Conservation (phyloP, 768 basidiomycete genomes). For the Mycena maculata region DNA sequence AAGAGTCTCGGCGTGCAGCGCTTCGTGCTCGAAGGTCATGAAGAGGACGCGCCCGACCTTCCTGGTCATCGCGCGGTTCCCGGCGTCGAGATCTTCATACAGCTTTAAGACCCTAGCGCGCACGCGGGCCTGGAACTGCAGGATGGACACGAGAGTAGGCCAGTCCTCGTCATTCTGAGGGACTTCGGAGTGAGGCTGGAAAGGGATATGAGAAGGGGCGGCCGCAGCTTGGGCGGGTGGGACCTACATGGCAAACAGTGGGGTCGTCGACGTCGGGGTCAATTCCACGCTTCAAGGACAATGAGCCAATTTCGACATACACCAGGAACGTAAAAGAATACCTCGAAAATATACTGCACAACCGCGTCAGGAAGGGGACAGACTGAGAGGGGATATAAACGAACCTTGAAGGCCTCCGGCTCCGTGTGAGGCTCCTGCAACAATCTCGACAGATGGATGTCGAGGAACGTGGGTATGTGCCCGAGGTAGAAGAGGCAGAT, state of each 20-base stretch:
- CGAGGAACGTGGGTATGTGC: slow-evolving; percentile 92
- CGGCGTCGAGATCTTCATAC: slow-evolving; percentile 74
- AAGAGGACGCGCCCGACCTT: slow-evolving; percentile 83
- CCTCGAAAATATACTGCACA: slow-evolving; percentile 79
- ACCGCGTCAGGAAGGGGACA: not conserved
- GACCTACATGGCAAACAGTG: slow-evolving; percentile 81
- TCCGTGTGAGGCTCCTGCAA: slow-evolving; percentile 84
- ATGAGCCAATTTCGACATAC: not conserved
- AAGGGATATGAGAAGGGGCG: not conserved
- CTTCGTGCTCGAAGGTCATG: slow-evolving; percentile 94
- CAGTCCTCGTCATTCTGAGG: slow-evolving; percentile 86
- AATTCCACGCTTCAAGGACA: slow-evolving; percentile 80
- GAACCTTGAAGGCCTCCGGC: slow-evolving; percentile 82
- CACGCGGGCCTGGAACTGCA: slow-evolving; percentile 83
- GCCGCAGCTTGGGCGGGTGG: not conserved
- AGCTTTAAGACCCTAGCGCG: slow-evolving; percentile 76
- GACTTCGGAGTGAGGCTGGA: slow-evolving; percentile 89
- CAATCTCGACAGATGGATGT: slow-evolving; percentile 86
- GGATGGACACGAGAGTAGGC: slow-evolving; percentile 79
- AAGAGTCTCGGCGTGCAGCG: slow-evolving; percentile 90
- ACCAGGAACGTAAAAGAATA: slow-evolving; percentile 39
- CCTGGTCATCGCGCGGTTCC: slow-evolving; percentile 66
- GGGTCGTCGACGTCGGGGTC: slow-evolving; percentile 96
- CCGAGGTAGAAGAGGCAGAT: slow-evolving; percentile 98
- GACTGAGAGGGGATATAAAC: slow-evolving; percentile 33